Evolutionary conservation across 208 protist genomes (phyloP).

Genomic region (Wallacemonas rigidus): DNA sequence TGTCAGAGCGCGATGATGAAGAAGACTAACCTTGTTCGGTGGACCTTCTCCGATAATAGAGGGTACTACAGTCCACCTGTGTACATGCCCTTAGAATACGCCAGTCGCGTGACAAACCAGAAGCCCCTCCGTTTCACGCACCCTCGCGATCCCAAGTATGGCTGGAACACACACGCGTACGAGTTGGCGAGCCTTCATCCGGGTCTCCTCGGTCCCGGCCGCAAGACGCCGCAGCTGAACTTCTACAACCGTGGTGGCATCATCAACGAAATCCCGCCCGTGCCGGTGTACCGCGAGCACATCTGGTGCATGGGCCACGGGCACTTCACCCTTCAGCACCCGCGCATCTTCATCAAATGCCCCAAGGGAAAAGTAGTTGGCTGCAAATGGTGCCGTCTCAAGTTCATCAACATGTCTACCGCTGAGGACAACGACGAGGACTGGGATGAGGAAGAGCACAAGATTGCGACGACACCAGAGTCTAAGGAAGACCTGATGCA

Average conservation of each 20-base stretch:
- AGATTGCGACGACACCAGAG: constrained; percentile 86
- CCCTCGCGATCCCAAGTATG: constrained; percentile 86
- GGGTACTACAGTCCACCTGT: constrained; percentile 86
- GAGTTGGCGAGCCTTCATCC: constrained; percentile 75
- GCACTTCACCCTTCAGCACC: constrained; percentile 83
- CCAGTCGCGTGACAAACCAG: constrained; percentile 78
- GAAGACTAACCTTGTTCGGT: constrained; percentile 42
- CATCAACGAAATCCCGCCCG: constrained; percentile 86
- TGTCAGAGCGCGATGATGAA: constrained; percentile 37
- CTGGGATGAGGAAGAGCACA: constrained; percentile 86
- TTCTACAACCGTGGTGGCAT: constrained; percentile 81
- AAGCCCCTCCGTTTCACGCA: constrained; percentile 84
- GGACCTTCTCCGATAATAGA: constrained; percentile 76
- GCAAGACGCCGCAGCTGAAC: constrained; percentile 81
- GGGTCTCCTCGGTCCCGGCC: constrained; percentile 72
- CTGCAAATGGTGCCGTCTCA: constrained; percentile 90
- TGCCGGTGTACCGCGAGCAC: constrained; percentile 81
- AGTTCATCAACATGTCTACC: constrained; percentile 92
- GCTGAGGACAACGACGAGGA: constrained; percentile 88
- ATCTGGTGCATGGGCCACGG: constrained; percentile 90
- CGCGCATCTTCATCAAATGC: constrained; percentile 90
- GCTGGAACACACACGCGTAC: constrained; percentile 77
- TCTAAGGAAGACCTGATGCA: constrained; percentile 70
- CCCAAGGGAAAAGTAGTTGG: constrained; percentile 70
- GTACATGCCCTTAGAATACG: constrained; percentile 88